A percentile compares a stretch with the other conserved stretches of the same genome.
Evolutionary conservation across 2,329 filamentous ascomycete species (phyloP).

Genomic region (Colletotrichum lupini): DNA sequence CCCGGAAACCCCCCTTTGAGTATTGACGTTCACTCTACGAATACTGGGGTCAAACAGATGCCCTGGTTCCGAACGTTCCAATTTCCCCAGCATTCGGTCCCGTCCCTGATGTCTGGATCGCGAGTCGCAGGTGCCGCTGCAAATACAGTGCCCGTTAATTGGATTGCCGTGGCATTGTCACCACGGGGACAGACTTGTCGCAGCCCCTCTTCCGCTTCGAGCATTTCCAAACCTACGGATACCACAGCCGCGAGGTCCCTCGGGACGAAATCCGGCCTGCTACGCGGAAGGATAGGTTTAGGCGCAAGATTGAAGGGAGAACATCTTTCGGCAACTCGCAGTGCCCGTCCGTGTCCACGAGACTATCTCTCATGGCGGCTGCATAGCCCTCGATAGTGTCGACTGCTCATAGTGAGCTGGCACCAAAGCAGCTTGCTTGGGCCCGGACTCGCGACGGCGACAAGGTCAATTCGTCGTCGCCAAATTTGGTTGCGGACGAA

Average conservation of each 20-base stretch:
- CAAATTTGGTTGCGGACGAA: conserved; percentile 33
- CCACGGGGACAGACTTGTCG: conserved; percentile 3
- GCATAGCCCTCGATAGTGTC: conserved; percentile 33
- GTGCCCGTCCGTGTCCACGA: conserved; percentile 27
- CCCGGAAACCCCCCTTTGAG: conserved; percentile 5
- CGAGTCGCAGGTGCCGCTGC: conserved; percentile 23
- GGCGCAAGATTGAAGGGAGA: neutral
- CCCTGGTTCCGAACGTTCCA: conserved; percentile 8
- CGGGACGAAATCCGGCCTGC: neutral
- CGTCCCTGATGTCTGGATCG: conserved; percentile 21
- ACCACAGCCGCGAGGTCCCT: neutral
- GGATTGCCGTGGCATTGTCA: conserved; percentile 21
- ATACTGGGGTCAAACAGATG: conserved; percentile 19
- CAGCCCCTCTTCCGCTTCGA: neutral
- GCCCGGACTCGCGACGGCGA: conserved; percentile 25
- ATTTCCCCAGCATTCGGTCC: conserved; percentile 11
- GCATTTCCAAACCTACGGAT: neutral
- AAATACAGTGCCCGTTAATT: conserved; percentile 29
- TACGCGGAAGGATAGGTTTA: neutral
- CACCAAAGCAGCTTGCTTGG: conserved; percentile 10
- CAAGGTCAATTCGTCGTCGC: conserved; percentile 30
- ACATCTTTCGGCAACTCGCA: conserved; percentile 1
- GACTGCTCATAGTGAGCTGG: conserved; percentile 10
- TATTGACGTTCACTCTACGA: neutral
- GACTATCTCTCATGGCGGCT: conserved; percentile 28